phyloP scores from a whole-genome alignment of 1,284 basidiomycete species.

The Trichosporon ovoides region DNA sequence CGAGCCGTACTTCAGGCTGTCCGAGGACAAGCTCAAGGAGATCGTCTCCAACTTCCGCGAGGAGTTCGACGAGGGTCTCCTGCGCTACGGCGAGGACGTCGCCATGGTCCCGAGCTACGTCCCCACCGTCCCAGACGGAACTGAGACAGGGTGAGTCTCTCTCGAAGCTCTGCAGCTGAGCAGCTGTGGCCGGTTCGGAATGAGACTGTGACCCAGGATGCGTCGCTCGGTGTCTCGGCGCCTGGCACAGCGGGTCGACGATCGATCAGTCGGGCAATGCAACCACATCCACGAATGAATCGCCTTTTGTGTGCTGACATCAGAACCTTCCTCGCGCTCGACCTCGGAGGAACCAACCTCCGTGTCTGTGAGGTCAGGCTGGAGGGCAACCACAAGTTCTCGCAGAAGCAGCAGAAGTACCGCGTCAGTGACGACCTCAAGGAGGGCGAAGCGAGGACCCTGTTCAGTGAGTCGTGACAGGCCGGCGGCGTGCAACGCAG shows the following conservation, averaged over 20 bases:
- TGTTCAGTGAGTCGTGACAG: slow-evolving; percentile 68
- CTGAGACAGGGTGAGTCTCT: slow-evolving; percentile 73
- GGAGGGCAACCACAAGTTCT: slow-evolving; percentile 81
- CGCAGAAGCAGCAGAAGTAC: slow-evolving; percentile 87
- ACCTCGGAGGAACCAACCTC: slow-evolving; percentile 93
- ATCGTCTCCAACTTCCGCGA: slow-evolving; percentile 73
- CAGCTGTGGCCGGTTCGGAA: neutral
- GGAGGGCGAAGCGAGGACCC: slow-evolving; percentile 71
- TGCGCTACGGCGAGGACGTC: slow-evolving; percentile 67
- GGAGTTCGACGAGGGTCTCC: slow-evolving; percentile 68
- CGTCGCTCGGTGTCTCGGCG: neutral
- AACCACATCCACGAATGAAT: neutral
- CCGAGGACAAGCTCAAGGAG: slow-evolving; percentile 57
- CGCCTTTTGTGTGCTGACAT: neutral
- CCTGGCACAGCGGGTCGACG: neutral
- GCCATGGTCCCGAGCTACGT: slow-evolving; percentile 93
- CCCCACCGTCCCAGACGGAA: slow-evolving; percentile 80
- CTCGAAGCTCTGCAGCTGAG: neutral
- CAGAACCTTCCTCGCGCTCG: slow-evolving; percentile 87
- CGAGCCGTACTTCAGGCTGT: slow-evolving; percentile 65
- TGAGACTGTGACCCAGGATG: neutral
- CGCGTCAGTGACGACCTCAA: slow-evolving; percentile 84
- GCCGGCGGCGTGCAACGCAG: neutral
- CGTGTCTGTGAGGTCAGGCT: slow-evolving; percentile 90
- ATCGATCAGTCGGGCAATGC: neutral